Percentiles rank a stretch among this genome's conserved stretches.
These are phyloP conservation scores for Suhomyces xylopsoci DNA, from an alignment of 805 yeast genomes.

Conservation along the genomic window DNA sequence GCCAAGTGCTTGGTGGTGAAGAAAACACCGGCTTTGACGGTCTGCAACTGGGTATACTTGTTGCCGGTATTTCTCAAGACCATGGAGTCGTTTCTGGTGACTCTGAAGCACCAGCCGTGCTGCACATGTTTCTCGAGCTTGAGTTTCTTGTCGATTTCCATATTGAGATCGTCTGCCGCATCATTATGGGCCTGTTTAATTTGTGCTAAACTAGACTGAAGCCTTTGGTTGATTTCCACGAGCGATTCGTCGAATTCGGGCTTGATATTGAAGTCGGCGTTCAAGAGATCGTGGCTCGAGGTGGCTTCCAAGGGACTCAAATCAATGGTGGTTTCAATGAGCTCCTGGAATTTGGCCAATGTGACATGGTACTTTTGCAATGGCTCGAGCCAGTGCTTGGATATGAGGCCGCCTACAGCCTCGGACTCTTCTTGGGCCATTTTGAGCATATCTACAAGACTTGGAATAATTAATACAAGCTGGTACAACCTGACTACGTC, in stretches of 20 bases:
- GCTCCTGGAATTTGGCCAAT: constrained; percentile 68
- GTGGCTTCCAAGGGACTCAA: constrained; percentile 68
- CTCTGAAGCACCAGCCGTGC: constrained; percentile 93
- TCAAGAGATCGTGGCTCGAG: constrained; percentile 27
- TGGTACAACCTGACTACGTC: constrained; percentile 90
- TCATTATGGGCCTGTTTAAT: constrained; percentile 60
- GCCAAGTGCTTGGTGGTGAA: constrained; percentile 74
- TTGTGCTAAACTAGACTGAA: constrained; percentile 51
- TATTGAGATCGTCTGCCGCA: constrained; percentile 69
- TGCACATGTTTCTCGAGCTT: constrained; percentile 83
- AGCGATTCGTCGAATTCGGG: constrained; percentile 87
- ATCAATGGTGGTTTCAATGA: constrained; percentile 91
- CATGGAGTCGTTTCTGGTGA: constrained; percentile 86
- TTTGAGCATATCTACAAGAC: constrained; percentile 52
- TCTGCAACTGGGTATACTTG: constrained; percentile 74
- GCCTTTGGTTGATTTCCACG: constrained; percentile 52
- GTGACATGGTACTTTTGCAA: constrained; percentile 48
- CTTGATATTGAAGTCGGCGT: constrained; percentile 77
- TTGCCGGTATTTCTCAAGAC: constrained; percentile 60
- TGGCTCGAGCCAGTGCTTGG: constrained; percentile 56
- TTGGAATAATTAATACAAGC: constrained; percentile 68
- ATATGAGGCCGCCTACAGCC: constrained; percentile 37
- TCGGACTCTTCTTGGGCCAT: constrained; percentile 43
- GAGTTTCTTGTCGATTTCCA: constrained; percentile 84
- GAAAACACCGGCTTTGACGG: constrained; percentile 92